Percentiles rank a stretch among this genome's conserved stretches.
Conservation (phyloP, 2,329 filamentous ascomycete species). For the Apiospora phragmitis region DNA sequence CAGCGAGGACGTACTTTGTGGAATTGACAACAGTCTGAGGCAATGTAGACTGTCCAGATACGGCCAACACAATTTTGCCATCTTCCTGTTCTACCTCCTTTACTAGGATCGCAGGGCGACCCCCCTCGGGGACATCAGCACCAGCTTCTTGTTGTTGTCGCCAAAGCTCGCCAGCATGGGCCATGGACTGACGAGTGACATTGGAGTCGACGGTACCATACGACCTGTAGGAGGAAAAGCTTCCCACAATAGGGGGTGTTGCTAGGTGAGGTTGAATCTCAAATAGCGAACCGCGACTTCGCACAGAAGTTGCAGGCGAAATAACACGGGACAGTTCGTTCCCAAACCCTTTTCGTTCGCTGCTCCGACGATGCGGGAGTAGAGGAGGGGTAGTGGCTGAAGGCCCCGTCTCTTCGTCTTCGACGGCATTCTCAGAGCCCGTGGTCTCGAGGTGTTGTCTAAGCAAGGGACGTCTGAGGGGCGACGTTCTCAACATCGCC, state of each 20-base stretch:
- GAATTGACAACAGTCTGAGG: slow-evolving; percentile 97
- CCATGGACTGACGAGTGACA: slow-evolving; percentile 47
- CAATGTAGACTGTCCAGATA: slow-evolving; percentile 91
- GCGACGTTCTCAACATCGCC: slow-evolving; percentile 38
- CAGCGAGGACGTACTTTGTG: slow-evolving; percentile 59
- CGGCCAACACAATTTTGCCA: slow-evolving; percentile 75
- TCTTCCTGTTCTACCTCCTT: slow-evolving; percentile 85
- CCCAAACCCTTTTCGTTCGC: slow-evolving; percentile 49
- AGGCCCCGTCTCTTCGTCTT: slow-evolving; percentile 28
- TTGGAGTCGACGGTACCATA: slow-evolving; percentile 56
- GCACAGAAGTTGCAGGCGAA: slow-evolving; percentile 32
- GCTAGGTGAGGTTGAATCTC: slow-evolving; percentile 61
- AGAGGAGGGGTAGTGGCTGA: slow-evolving; percentile 18
- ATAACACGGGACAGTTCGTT: slow-evolving; percentile 38
- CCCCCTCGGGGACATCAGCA: slow-evolving; percentile 52
- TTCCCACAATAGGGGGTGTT: slow-evolving; percentile 70
- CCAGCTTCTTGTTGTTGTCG: slow-evolving; percentile 52
- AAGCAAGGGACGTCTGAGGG: slow-evolving; percentile 45
- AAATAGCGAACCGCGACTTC: slow-evolving; percentile 51
- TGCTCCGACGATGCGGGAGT: slow-evolving; percentile 17
- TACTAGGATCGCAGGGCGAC: slow-evolving; percentile 76
- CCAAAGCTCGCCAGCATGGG: slow-evolving; percentile 52
- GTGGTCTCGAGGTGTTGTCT: slow-evolving; percentile 52
- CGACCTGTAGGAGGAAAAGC: slow-evolving; percentile 59
- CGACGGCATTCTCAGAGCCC: slow-evolving; percentile 26